These are phyloP conservation scores for Candida sp. DNA, from an alignment of 1,139 yeast species.

Conservation along the genomic window DNA sequence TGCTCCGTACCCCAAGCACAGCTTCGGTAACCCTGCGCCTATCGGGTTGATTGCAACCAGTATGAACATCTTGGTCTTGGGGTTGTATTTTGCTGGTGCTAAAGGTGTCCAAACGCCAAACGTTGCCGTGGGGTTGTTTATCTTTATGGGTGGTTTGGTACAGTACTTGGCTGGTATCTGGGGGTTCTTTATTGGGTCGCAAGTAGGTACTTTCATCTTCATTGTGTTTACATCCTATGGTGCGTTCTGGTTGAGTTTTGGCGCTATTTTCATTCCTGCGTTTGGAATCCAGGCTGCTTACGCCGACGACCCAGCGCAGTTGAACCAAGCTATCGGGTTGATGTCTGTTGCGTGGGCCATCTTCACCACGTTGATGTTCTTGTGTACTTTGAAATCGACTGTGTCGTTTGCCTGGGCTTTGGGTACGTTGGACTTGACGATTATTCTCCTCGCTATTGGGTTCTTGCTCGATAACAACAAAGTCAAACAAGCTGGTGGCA, in stretches of 20 bases:
- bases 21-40: slow-evolving; percentile 64
- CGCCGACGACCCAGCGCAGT: slow-evolving; percentile 41
- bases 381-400: slow-evolving; percentile 66
- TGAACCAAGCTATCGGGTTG: slow-evolving; percentile 58
- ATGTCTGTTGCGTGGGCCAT: slow-evolving; percentile 66
- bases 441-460: slow-evolving; percentile 59
- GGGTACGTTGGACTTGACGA: slow-evolving; percentile 55
- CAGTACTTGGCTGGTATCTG: slow-evolving; percentile 69
- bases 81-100: slow-evolving; percentile 44
- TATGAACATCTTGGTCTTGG: slow-evolving; percentile 42
- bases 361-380: slow-evolving; percentile 59
- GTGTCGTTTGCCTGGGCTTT: slow-evolving; percentile 61
- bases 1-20: slow-evolving; percentile 33
- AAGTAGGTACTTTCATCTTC: slow-evolving; percentile 52
- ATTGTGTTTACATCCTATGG: slow-evolving; percentile 72
- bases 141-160: slow-evolving; percentile 62
- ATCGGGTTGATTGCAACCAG: slow-evolving; percentile 52
- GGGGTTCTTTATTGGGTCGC: slow-evolving; percentile 65
- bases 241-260: slow-evolving; percentile 74
- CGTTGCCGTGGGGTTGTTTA: slow-evolving; percentile 45
- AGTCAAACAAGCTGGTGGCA: slow-evolving; percentile 69
- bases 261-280: slow-evolving; percentile 56
- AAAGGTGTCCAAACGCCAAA: slow-evolving; percentile 38
- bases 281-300: slow-evolving; percentile 61
- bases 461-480: slow-evolving; percentile 48